Evolutionary conservation across 2,329 filamentous ascomycete genomes (phyloP).

Genomic region (Dendrostoma leiphaemia): DNA sequence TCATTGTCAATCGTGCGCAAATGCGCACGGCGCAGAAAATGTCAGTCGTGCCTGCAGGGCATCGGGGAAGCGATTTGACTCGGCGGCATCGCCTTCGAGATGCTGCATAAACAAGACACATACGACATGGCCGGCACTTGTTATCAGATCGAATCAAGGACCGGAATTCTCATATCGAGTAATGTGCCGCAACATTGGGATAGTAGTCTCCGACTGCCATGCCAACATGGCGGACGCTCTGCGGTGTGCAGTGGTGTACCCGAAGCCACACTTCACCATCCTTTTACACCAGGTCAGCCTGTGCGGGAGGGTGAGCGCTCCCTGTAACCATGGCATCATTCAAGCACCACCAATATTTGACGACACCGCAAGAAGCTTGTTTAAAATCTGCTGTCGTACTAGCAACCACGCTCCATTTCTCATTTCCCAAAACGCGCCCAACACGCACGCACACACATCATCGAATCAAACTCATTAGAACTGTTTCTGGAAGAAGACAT

Average conservation of each 20-base stretch:
- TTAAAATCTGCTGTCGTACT: background rate
- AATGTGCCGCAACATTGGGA: too few species aligned
- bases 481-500: background rate
- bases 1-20: background rate
- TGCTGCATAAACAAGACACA: too few species aligned
- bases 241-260: too few species aligned
- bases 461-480: background rate
- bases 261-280: too few species aligned
- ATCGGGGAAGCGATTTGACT: background rate
- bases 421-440: background rate
- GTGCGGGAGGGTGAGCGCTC: too few species aligned
- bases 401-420: background rate
- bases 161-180: too few species aligned
- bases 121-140: too few species aligned
- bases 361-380: background rate
- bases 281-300: too few species aligned
- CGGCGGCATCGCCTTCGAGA: background rate
- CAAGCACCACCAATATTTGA: background rate
- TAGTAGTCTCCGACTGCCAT: too few species aligned
- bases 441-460: background rate
- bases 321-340: too few species aligned
- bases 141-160: too few species aligned
- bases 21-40: conserved; percentile 1
- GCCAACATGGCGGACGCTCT: too few species aligned
- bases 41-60: background rate